Evolutionary conservation across 2,329 filamentous ascomycete genomes (phyloP), one percentile per base, ranked within the genome.

Genomic region (Thielaviopsis musarum): DNA sequence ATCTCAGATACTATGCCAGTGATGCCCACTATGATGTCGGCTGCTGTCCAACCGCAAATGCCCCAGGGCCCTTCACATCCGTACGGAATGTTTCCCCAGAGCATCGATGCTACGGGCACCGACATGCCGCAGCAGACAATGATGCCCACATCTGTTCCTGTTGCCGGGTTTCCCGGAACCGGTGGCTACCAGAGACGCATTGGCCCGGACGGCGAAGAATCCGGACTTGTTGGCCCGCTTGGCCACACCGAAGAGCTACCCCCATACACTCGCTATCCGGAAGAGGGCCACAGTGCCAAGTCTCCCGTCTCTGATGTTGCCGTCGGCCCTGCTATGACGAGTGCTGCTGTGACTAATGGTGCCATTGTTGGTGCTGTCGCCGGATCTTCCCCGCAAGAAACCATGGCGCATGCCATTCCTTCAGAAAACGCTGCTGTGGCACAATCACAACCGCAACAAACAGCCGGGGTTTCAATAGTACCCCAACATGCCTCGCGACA

Each of bases 161-260:
- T 93, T 15, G 89, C 88, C 3, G 95, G 95, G 64, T 82, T 83
- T 6, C 84, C 84, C 5, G 73, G 82, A 41, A 75, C 76, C 5
- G 80, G 79, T 62, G 74, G 78, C 59, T 95, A 90, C 65, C 86
- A 85, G 66, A 76, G 87, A 63, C 82, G 85, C 57, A 71, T 88
- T 57, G 87, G 86, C 0, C 85, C 88, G 0, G 87, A 90, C 60
- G 88, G 88, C 57, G 89, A 95, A 71, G 91, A 95, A n/a, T 88
- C 85, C 54, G 90, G 91, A 68, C 81, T 96, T 58, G 85, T 96
- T 57, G 90, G 90, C 1, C 87, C 87, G 0, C 83, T 95, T 66
- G 91, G 91, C 1, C 90, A 96, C 67, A 85, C 87, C 1, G 91
- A 97, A 70, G 88, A 95, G 69, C 74, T 96, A 19, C 91, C 91